phyloP scores from a whole-genome alignment of 371 early-diverging fungal species.

The Mucor velutinosus region DNA sequence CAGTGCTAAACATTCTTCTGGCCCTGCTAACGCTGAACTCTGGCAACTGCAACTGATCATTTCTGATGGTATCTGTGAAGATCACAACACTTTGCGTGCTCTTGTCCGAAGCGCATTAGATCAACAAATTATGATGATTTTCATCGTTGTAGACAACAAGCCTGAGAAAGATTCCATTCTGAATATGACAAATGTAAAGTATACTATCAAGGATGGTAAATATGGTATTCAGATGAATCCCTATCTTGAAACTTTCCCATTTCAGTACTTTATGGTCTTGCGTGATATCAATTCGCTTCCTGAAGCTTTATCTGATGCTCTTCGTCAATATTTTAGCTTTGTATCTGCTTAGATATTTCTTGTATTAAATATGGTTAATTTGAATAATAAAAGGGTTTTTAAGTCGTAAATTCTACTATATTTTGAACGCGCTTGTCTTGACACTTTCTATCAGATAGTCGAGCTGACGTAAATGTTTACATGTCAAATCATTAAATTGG shows the following conservation, averaged over 20 bases:
- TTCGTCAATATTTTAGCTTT: slow-evolving; percentile 91
- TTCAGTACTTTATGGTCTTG: slow-evolving; percentile 94
- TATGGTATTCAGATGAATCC: slow-evolving; percentile 74
- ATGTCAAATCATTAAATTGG: too few species aligned
- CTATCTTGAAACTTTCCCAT: slow-evolving; percentile 97
- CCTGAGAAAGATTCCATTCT: slow-evolving; percentile 83
- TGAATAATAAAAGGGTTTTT: neutral
- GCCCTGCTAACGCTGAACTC: slow-evolving; percentile 64
- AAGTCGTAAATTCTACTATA: neutral
- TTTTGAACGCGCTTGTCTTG: neutral
- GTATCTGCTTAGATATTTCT: slow-evolving; percentile 40
- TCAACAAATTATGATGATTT: slow-evolving; percentile 91
- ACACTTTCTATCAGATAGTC: too few species aligned
- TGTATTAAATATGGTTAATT: neutral
- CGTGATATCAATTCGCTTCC: slow-evolving; percentile 89
- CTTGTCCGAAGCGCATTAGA: slow-evolving; percentile 87
- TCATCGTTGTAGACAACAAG: slow-evolving; percentile 92
- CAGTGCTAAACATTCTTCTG: slow-evolving; percentile 61
- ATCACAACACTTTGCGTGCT: slow-evolving; percentile 79
- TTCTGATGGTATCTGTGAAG: slow-evolving; percentile 97
- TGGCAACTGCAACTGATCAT: slow-evolving; percentile 97
- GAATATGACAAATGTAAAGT: slow-evolving; percentile 86
- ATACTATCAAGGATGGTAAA: slow-evolving; percentile 67
- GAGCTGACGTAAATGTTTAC: too few species aligned
- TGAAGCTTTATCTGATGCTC: slow-evolving; percentile 86